phyloP scores from a whole-genome alignment of 495 filamentous ascomycete genomes.

The Daldinia decipiens region DNA sequence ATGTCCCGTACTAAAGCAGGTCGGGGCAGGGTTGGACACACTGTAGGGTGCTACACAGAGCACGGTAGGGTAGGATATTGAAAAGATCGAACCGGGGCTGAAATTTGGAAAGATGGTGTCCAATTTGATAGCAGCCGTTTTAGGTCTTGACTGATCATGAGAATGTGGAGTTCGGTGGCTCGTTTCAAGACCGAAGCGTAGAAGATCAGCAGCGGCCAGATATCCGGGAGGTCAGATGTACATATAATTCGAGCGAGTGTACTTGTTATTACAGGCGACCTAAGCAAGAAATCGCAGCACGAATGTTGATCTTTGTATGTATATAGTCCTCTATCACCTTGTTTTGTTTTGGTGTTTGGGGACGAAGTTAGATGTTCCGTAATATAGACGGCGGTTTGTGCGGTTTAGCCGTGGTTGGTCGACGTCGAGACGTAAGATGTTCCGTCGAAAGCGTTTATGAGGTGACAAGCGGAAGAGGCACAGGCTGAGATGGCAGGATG shows the following conservation, averaged over 20 bases:
- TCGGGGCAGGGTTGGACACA: conserved; percentile 44
- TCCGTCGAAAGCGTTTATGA: conserved; percentile 20
- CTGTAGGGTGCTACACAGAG: conserved; percentile 45
- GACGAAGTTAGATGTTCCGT: conserved; percentile 2
- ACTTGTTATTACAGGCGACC: conserved; percentile 33
- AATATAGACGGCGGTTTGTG: conserved; percentile 14
- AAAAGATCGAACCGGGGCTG: conserved; percentile 52
- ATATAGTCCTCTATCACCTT: conserved; percentile 5
- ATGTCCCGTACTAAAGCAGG: conserved; percentile 53
- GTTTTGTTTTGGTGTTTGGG: conserved; percentile 7
- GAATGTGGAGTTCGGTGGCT: conserved; percentile 53
- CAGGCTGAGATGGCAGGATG: conserved; percentile 27
- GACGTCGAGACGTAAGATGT: conserved; percentile 38
- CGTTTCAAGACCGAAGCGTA: conserved; percentile 54
- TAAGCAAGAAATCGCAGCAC: conserved; percentile 27
- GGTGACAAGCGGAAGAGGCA: conserved; percentile 30
- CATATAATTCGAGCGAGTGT: conserved; percentile 38
- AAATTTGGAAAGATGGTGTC: conserved; percentile 49
- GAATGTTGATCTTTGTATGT: conserved; percentile 30
- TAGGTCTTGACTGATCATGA: conserved; percentile 51
- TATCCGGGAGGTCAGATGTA: conserved; percentile 53
- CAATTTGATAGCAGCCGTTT: conserved; percentile 53
- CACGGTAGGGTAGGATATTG: conserved; percentile 50
- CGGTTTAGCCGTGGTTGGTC: conserved; percentile 11
- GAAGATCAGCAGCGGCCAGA: conserved; percentile 52